These are phyloP conservation scores for Penicillium fuscoglaucum DNA, from an alignment of 2,329 filamentous ascomycete genomes.

Conservation along the genomic window DNA sequence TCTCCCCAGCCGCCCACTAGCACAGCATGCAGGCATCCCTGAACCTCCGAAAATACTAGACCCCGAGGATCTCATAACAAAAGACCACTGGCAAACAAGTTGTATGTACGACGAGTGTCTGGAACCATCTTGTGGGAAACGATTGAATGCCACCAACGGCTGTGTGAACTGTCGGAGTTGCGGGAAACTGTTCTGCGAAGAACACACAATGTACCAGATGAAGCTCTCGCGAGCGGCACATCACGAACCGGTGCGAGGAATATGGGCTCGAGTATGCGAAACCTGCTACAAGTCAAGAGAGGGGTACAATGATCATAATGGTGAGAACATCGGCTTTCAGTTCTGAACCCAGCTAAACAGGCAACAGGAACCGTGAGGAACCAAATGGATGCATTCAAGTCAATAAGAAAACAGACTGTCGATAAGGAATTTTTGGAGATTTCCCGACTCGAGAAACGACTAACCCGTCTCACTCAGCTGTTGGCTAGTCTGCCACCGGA, in stretches of 20 bases:
- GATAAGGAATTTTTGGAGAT: conserved; percentile 86
- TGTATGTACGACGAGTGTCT: conserved; percentile 76
- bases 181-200: conserved; percentile 90
- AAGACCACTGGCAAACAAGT: conserved; percentile 82
- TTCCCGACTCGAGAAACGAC: conserved; percentile 82
- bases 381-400: conserved; percentile 69
- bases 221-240: conserved; percentile 85
- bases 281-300: conserved; percentile 98
- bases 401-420: conserved; percentile 71
- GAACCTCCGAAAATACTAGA: conserved; percentile 55
- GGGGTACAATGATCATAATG: conserved; percentile 88
- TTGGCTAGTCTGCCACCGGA: conserved; percentile 74
- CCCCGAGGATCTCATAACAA: conserved; percentile 85
- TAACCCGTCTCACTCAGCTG: conserved; percentile 85
- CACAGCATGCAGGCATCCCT: conserved; percentile 27
- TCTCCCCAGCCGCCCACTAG: conserved; percentile 36
- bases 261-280: conserved; percentile 95
- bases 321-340: conserved; percentile 25
- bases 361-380: conserved; percentile 62
- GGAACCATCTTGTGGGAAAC: conserved; percentile 80
- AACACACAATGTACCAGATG: conserved; percentile 99
- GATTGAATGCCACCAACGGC: conserved; percentile 74
- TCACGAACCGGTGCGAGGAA: conserved; percentile 84
- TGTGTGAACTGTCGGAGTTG: conserved; percentile 93
- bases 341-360: conserved; percentile 8